These are phyloP conservation scores for Tulasnella sp. DNA, from an alignment of 768 basidiomycete species.

Conservation along the genomic window DNA sequence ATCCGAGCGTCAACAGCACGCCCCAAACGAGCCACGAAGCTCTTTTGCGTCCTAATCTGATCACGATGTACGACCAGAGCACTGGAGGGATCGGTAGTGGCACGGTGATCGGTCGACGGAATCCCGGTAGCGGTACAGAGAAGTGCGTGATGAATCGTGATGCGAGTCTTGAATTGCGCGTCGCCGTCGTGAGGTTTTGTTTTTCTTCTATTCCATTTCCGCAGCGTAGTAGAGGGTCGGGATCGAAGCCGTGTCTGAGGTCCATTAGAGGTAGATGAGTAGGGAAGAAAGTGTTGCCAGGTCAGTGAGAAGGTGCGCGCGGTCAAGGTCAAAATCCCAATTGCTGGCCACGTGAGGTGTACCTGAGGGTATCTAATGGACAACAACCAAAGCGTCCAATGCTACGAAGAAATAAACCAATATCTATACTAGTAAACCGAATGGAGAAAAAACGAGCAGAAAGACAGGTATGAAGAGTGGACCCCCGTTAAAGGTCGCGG, in stretches of 20 bases:
- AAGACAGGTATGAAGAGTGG: background rate
- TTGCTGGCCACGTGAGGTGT: background rate
- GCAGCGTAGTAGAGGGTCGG: background rate
- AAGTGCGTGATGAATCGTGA: conserved; percentile 3
- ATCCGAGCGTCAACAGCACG: conserved; percentile 47
- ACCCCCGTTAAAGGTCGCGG: background rate
- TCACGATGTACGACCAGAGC: conserved; percentile 54
- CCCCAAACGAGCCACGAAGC: conserved; percentile 54
- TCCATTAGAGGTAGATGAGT: background rate
- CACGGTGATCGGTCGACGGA: conserved; percentile 41
- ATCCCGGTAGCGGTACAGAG: background rate
- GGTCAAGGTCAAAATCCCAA: conserved; percentile 7
- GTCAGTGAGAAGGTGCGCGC: background rate
- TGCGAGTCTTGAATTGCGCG: background rate
- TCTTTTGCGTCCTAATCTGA: conserved; percentile 58
- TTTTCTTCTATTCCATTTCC: background rate
- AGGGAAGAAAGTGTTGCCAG: background rate
- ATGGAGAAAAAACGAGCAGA: background rate
- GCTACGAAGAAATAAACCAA: background rate
- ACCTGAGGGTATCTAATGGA: background rate
- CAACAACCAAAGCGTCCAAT: background rate
- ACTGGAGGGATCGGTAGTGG: conserved; percentile 58
- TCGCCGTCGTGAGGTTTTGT: background rate
- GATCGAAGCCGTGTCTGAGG: background rate
- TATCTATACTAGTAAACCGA: background rate